These are phyloP conservation scores for Cercospora beticola DNA, from an alignment of 2,329 filamentous ascomycete species.

Conservation along the genomic window DNA sequence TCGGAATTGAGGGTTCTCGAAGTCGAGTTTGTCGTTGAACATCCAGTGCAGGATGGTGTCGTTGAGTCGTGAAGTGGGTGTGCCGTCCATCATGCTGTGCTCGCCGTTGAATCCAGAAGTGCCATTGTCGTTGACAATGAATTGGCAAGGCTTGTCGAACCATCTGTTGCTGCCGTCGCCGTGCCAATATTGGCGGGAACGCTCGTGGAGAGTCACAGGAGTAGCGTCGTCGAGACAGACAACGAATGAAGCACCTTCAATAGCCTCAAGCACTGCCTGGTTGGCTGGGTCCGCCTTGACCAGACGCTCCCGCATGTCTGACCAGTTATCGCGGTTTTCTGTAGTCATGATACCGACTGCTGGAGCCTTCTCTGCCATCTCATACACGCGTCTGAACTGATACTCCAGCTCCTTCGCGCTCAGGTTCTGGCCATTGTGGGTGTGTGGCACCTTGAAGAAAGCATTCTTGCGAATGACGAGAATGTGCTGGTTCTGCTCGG, in stretches of 20 bases:
- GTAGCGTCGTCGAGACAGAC: slow-evolving; percentile 90
- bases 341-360: slow-evolving; percentile 82
- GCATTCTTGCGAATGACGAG: slow-evolving; percentile 92
- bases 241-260: slow-evolving; percentile 87
- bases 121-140: slow-evolving; percentile 97
- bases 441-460: slow-evolving; percentile 88
- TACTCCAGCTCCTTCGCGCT: slow-evolving; percentile 86
- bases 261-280: slow-evolving; percentile 70
- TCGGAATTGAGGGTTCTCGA: slow-evolving; percentile 73
- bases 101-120: slow-evolving; percentile 97
- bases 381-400: slow-evolving; percentile 82
- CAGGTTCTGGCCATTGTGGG: slow-evolving; percentile 78
- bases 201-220: slow-evolving; percentile 92
- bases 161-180: slow-evolving; percentile 93
- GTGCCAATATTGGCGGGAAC: slow-evolving; percentile 96
- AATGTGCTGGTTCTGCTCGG: slow-evolving; percentile 79
- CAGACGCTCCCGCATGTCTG: slow-evolving; percentile 73
- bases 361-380: slow-evolving; percentile 69
- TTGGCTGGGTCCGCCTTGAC: slow-evolving; percentile 77
- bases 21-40: slow-evolving; percentile 91
- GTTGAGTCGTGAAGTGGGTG: slow-evolving; percentile 93
- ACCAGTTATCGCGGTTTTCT: slow-evolving; percentile 91
- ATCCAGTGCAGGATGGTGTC: slow-evolving; percentile 91
- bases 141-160: slow-evolving; percentile 97
- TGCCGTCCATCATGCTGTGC: slow-evolving; percentile 99